Conservation (phyloP, 1,284 basidiomycete species). For the Puccinia triticina region DNA sequence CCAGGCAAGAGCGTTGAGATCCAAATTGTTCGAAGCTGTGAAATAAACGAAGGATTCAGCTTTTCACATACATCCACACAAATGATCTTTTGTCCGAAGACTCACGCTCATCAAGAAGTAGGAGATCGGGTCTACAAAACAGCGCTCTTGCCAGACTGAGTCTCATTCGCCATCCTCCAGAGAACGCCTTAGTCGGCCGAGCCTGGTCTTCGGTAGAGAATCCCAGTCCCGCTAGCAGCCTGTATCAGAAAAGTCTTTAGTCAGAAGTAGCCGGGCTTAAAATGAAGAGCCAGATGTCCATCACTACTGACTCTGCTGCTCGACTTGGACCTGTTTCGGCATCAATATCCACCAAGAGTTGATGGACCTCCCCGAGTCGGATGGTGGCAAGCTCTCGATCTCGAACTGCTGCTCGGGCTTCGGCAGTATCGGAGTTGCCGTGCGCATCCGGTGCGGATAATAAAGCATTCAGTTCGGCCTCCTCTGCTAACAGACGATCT, state of each 20-base stretch:
- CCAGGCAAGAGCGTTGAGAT: slow-evolving; percentile 76
- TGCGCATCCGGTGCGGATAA: slow-evolving; percentile 66
- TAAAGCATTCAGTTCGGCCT: slow-evolving; percentile 72
- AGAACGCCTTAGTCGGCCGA: slow-evolving; percentile 72
- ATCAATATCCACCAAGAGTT: slow-evolving; percentile 91
- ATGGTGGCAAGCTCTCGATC: slow-evolving; percentile 79
- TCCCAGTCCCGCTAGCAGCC: slow-evolving; percentile 38
- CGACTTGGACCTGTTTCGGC: slow-evolving; percentile 93
- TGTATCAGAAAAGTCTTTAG: slow-evolving; percentile 67
- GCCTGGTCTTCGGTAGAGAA: slow-evolving; percentile 19
- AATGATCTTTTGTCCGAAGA: background rate
- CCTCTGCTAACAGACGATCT: slow-evolving; percentile 82
- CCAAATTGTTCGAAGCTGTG: slow-evolving; percentile 87
- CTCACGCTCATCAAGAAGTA: slow-evolving; percentile 77
- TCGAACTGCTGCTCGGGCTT: slow-evolving; percentile 73
- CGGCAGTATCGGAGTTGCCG: slow-evolving; percentile 53
- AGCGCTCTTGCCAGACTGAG: slow-evolving; percentile 70
- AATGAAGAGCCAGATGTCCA: slow-evolving; percentile 65
- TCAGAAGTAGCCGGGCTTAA: slow-evolving; percentile 87
- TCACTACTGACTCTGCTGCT: slow-evolving; percentile 75
- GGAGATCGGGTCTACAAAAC: slow-evolving; percentile 83
- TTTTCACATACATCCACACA: background rate
- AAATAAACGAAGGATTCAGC: slow-evolving; percentile 49
- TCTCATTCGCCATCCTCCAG: slow-evolving; percentile 85
- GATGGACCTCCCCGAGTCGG: slow-evolving; percentile 87